Evolutionary conservation across 2,329 filamentous ascomycete genomes (phyloP).

Genomic region (Hypomyces rosellus): DNA sequence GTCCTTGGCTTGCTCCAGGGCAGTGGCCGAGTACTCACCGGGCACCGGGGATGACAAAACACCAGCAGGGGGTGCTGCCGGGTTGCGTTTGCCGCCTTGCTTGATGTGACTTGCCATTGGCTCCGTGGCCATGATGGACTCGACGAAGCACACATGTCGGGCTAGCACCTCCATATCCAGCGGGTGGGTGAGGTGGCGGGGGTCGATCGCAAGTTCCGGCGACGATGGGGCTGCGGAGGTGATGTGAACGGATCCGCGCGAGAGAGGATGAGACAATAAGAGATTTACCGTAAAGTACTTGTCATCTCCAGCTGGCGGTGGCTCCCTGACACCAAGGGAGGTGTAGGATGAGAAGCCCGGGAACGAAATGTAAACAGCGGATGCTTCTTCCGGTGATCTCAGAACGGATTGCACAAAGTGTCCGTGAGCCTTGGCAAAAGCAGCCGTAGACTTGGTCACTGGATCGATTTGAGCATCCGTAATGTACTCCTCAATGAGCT

Average conservation of each 20-base stretch:
- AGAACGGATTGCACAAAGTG: slow-evolving; percentile 7
- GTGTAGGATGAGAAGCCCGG: slow-evolving; percentile 17
- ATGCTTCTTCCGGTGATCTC: slow-evolving; percentile 3
- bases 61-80: slow-evolving; percentile 16
- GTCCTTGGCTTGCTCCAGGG: slow-evolving; percentile 20
- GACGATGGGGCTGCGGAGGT: slow-evolving; percentile 13
- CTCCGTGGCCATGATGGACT: slow-evolving; percentile 27
- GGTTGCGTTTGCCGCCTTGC: slow-evolving; percentile 25
- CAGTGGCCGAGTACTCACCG: too few relatives aligned
- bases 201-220: slow-evolving; percentile 43
- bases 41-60: slow-evolving; percentile 9
- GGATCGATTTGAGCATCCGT: neutral
- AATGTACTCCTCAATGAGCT: slow-evolving; percentile 6
- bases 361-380: slow-evolving; percentile 6
- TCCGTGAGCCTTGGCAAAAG: slow-evolving; percentile 5
- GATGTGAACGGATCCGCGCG: slow-evolving; percentile 55
- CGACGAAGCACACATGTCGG: slow-evolving; percentile 37
- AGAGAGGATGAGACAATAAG: slow-evolving; percentile 24
- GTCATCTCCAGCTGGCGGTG: slow-evolving; percentile 23
- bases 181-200: slow-evolving; percentile 48
- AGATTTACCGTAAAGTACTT: slow-evolving; percentile 32
- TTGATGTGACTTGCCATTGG: slow-evolving; percentile 35
- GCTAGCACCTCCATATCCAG: slow-evolving; percentile 50
- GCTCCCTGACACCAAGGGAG: slow-evolving; percentile 16
- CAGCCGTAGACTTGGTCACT: neutral